phyloP scores from a whole-genome alignment of 1,139 yeast species.

The Ogataea hybrid region DNA sequence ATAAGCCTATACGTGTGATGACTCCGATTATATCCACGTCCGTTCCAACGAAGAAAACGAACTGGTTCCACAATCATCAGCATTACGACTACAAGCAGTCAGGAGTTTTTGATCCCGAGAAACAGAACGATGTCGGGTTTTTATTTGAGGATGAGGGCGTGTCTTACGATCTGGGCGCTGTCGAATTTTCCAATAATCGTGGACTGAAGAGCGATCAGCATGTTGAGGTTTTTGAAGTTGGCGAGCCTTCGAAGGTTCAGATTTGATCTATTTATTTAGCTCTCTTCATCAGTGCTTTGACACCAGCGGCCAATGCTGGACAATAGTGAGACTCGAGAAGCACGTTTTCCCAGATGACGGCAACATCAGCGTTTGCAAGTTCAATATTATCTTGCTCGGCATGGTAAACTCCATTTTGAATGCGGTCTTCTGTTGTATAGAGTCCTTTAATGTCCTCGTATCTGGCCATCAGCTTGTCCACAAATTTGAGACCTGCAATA shows the following conservation, averaged over 20 bases:
- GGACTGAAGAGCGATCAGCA: constrained; percentile 3
- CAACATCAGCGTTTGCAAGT: constrained; percentile 81
- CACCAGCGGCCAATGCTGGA: constrained; percentile 66
- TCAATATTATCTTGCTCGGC: constrained; percentile 67
- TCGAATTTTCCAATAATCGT: neutral
- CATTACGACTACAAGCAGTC: constrained; percentile 1
- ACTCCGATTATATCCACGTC: constrained; percentile 37
- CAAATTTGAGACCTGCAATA: constrained; percentile 69
- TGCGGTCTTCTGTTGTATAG: constrained; percentile 84
- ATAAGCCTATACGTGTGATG: constrained; percentile 23
- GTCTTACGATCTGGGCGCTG: constrained; percentile 3
- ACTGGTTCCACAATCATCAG: constrained; percentile 40
- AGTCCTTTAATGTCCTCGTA: constrained; percentile 70
- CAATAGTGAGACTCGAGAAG: constrained; percentile 78
- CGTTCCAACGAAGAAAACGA: constrained; percentile 42
- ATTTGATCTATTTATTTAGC: constrained; percentile 28
- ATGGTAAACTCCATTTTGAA: constrained; percentile 72
- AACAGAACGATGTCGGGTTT: constrained; percentile 17
- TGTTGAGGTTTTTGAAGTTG: constrained; percentile 11
- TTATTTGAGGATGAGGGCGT: constrained; percentile 17
- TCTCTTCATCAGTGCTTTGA: constrained; percentile 39
- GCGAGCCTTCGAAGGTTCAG: constrained; percentile 1
- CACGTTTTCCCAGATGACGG: constrained; percentile 86
- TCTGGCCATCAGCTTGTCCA: constrained; percentile 71
- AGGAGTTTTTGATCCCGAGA: constrained; percentile 7